Evolutionary conservation across 2,329 filamentous ascomycete species (phyloP).

Genomic region (Aspergillus flavus): DNA sequence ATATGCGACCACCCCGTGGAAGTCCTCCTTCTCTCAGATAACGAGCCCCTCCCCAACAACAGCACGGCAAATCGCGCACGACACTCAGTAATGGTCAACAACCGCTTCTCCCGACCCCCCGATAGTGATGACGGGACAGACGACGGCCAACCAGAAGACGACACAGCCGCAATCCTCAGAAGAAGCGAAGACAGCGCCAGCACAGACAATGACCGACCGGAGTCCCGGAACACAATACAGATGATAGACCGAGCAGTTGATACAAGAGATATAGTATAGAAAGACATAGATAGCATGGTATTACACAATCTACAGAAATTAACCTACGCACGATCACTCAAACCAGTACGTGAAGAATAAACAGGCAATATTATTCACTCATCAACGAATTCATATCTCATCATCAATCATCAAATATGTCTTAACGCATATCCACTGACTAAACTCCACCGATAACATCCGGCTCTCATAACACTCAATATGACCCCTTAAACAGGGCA

Average conservation of each 20-base stretch:
- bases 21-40: slow-evolving; percentile 36
- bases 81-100: slow-evolving; percentile 38
- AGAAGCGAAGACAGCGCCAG: slow-evolving; percentile 13
- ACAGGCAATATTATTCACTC: slow-evolving; percentile 9
- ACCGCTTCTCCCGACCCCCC: slow-evolving; percentile 34
- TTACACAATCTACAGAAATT: background rate
- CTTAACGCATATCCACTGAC: background rate
- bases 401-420: background rate
- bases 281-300: background rate
- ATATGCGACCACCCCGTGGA: slow-evolving; percentile 39
- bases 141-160: slow-evolving; percentile 9
- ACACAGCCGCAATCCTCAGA: slow-evolving; percentile 14
- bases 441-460: too few relatives aligned
- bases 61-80: slow-evolving; percentile 29
- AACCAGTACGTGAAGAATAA: background rate
- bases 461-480: background rate
- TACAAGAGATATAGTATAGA: slow-evolving; percentile 16
- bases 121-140: slow-evolving; percentile 15
- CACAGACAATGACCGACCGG: background rate
- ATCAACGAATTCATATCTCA: slow-evolving; percentile 8
- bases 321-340: background rate
- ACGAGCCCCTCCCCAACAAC: slow-evolving; percentile 40
- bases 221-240: background rate
- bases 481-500: slow-evolving; percentile 22
- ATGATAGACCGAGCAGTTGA: slow-evolving; percentile 8